phyloP scores from a whole-genome alignment of 345 rosid genomes.

The Firmiana major region DNA sequence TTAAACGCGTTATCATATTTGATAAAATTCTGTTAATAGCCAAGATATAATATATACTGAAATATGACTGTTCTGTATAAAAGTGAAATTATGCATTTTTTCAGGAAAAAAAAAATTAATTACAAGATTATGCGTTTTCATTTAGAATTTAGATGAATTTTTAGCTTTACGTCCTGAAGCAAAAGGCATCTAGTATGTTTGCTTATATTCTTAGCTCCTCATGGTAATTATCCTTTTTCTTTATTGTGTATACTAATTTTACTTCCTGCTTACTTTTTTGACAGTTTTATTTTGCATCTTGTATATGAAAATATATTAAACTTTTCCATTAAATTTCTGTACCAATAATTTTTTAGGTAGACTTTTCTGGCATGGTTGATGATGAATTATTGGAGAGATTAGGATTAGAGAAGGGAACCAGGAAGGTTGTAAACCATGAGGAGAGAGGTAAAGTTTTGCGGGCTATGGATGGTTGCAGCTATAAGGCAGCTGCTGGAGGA shows the following conservation, averaged over 20 bases:
- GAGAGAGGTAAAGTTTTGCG: conserved; percentile 87
- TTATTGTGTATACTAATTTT: neutral
- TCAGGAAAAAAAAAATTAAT: neutral
- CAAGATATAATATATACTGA: neutral
- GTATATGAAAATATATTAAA: neutral
- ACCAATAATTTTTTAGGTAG: conserved; percentile 49
- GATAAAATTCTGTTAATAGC: neutral
- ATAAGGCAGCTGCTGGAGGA: conserved; percentile 98
- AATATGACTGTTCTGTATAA: neutral
- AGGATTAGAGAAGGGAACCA: conserved; percentile 78
- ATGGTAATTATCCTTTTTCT: neutral
- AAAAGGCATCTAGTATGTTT: neutral
- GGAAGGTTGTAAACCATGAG: conserved; percentile 89
- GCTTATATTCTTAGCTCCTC: neutral
- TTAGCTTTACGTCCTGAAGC: neutral
- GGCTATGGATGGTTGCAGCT: conserved; percentile 99
- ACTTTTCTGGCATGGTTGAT: conserved; percentile 86
- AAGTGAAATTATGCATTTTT: neutral
- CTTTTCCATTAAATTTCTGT: neutral
- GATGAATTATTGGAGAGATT: conserved; percentile 69
- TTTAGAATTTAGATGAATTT: neutral
- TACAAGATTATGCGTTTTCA: neutral
- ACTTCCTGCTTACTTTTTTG: neutral
- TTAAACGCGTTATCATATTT: neutral
- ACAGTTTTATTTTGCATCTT: neutral